Conservation (phyloP, 345 rosid genomes). For the Atalantia buxifolia region DNA sequence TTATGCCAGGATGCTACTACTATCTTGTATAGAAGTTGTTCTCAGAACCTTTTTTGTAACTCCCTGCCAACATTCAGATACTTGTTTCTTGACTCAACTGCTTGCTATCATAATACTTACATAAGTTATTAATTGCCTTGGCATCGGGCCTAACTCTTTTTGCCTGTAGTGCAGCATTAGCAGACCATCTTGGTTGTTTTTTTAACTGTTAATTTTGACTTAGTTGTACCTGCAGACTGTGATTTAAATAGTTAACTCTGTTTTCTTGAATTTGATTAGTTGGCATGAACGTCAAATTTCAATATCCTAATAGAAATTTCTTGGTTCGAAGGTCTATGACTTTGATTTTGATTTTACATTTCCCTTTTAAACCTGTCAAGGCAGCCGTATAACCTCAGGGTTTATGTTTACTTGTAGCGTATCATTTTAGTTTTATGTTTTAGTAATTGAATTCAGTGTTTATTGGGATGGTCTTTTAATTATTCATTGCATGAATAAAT, state of each 20-base stretch:
- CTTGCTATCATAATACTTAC: not conserved
- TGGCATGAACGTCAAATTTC: not conserved
- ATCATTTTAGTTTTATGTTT: too few relatives aligned
- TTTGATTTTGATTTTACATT: not conserved
- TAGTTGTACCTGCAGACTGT: not conserved
- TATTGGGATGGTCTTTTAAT: too few relatives aligned
- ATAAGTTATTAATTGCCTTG: not conserved
- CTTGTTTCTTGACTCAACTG: not conserved
- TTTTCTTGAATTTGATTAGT: not conserved
- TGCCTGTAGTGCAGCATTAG: not conserved
- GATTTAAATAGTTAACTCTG: too few relatives aligned
- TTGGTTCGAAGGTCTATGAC: not conserved
- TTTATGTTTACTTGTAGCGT: constrained; percentile 32
- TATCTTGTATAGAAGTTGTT: not conserved
- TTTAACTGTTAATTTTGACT: not conserved
- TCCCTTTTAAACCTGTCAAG: not conserved
- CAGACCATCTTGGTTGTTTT: not conserved
- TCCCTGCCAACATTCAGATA: not conserved
- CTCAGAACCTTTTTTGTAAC: not conserved
- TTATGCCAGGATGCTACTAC: not conserved
- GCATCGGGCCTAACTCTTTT: not conserved
- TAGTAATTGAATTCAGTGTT: too few relatives aligned
- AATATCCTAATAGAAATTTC: not conserved
- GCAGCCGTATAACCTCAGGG: not conserved
- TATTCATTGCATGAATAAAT: not conserved